Evolutionary conservation across 345 rosid species (phyloP).

Genomic region (Isatis tinctoria): DNA sequence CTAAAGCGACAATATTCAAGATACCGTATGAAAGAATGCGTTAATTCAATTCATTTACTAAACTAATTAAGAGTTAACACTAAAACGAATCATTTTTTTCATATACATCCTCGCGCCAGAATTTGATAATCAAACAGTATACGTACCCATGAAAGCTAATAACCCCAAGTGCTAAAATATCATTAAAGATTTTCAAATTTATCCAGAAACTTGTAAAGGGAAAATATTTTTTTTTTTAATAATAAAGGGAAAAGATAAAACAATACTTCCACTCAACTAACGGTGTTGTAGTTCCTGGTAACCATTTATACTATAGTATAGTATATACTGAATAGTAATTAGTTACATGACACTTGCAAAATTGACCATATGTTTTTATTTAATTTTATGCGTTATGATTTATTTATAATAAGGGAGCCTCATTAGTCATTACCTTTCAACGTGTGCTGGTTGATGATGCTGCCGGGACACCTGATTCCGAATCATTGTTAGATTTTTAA

Average conservation of each 20-base stretch:
- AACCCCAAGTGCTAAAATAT: neutral
- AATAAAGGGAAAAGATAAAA: neutral
- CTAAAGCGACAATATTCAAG: neutral
- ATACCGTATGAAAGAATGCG: too few species aligned
- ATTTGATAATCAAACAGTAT: neutral
- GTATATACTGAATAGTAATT: neutral
- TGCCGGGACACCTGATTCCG: conserved; percentile 15
- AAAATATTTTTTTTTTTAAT: too few species aligned
- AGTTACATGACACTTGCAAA: neutral
- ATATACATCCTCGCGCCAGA: neutral
- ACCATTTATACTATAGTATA: too few species aligned
- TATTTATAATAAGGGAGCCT: neutral
- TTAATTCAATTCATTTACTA: too few species aligned
- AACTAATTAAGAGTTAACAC: too few species aligned
- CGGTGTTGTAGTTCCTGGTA: neutral
- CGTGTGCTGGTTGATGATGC: conserved; percentile 18
- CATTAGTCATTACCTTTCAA: conserved; percentile 19
- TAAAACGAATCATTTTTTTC: too few species aligned
- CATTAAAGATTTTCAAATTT: neutral
- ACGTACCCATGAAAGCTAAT: neutral
- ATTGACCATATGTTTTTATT: neutral
- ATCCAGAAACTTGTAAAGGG: neutral
- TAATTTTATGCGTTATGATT: neutral
- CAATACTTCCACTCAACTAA: neutral
- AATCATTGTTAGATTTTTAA: conserved; percentile 22